These are phyloP conservation scores for Naematelia aurantialba DNA, from an alignment of 768 basidiomycete genomes.

Conservation along the genomic window DNA sequence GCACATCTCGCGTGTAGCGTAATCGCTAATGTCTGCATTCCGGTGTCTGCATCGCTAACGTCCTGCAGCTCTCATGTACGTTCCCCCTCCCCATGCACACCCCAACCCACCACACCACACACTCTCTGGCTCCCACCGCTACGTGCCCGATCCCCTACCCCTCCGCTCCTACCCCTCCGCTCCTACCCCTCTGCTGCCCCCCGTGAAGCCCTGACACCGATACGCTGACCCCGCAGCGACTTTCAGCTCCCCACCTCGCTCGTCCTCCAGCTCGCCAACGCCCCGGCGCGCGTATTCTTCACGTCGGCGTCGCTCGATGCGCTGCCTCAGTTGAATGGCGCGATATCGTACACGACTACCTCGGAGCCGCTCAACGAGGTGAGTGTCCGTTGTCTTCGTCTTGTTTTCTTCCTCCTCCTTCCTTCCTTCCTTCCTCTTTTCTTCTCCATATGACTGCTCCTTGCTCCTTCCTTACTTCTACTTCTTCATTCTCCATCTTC, in stretches of 20 bases:
- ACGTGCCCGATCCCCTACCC: too few species aligned
- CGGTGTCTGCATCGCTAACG: background rate
- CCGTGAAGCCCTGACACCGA: too few species aligned
- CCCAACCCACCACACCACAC: too few species aligned
- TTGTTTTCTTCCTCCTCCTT: background rate
- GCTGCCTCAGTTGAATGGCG: slow-evolving; percentile 86
- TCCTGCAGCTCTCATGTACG: background rate
- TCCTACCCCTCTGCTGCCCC: too few species aligned
- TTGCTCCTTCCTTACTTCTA: background rate
- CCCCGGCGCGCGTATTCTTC: slow-evolving; percentile 81
- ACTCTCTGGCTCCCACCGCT: too few species aligned
- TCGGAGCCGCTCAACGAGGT: slow-evolving; percentile 67
- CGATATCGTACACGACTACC: slow-evolving; percentile 87
- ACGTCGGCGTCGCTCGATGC: slow-evolving; percentile 91
- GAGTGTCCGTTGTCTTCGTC: slow-evolving; percentile 5
- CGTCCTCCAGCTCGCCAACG: slow-evolving; percentile 65
- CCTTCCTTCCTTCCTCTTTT: too few species aligned
- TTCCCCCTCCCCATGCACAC: background rate
- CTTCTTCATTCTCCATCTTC: background rate
- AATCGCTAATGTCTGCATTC: too few species aligned
- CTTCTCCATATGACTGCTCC: too few species aligned
- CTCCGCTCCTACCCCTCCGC: too few species aligned
- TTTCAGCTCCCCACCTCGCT: slow-evolving; percentile 83
- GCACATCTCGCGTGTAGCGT: too few species aligned
- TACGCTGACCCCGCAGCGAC: slow-evolving; percentile 54